Base-by-base conservation (phyloP, 495 filamentous ascomycete genomes). In the Daldinia bambusicola region DNA sequence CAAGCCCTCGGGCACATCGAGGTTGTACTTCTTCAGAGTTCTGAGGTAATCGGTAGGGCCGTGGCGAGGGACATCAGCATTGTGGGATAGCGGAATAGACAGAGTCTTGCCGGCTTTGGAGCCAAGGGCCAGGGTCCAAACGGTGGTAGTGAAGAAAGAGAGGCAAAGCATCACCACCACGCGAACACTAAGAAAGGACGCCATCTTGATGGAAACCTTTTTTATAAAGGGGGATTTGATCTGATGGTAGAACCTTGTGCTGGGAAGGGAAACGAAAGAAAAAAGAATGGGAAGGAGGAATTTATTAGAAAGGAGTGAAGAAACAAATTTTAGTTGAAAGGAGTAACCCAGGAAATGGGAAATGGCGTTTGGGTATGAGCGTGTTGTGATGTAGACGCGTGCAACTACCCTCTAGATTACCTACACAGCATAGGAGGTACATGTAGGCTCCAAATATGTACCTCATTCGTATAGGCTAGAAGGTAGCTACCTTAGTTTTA, bases 11-110 rank as follows among this genome's bases (percentile, higher is more conserved):
- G 75, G 75, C 34, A 76, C 58, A 13, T 74, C 51, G 31, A 73
- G 61, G 9, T 77, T 74, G 55, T 67, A 76, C 56, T 77, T 77
- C 70, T 74, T 77, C 70, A 77, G 20, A 6, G 68, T 74, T 64
- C 64, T 74, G 45, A 77, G 74, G 14, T 76, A 61, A 30, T 77
- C 75, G 18, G 65, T 70, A 36, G 75, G 75, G 10, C 75, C 75
- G 40, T 77, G 75, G 18, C 70, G 74, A 20, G 65, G 68, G n/a
- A 20, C 52, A 45, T 77, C 66, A 6, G 60, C 68, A 62, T 76
- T 45, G 41, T 74, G 73, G 53, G 60, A 43, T 1, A 76, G 51
- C 20, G 70, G 56, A 43, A 76, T 38, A 18, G 75, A 77, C 48
- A 77, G 57, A 0, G 67, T 76, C 26, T 75, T 70, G 66, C 74